A percentile compares a stretch with the other conserved stretches of the same genome.
phyloP scores from a whole-genome alignment of 345 rosid genomes.

The Citrus glauca region DNA sequence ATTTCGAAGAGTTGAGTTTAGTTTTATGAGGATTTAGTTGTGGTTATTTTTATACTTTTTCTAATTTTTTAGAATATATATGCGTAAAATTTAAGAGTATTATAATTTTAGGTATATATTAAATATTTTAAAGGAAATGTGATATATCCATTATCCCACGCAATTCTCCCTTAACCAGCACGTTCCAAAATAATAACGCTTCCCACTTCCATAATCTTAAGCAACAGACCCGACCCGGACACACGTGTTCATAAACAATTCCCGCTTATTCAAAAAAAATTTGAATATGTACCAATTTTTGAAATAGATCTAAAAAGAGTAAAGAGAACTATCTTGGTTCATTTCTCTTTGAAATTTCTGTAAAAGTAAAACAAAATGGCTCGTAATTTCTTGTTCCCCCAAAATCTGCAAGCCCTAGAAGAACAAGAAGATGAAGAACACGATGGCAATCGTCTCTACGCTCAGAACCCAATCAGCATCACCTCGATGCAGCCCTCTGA shows the following conservation, averaged over 20 bases:
- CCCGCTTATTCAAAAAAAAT: background rate
- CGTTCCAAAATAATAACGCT: no score
- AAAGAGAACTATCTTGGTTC: background rate
- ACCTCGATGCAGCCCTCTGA: slow-evolving; percentile 54
- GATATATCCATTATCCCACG: no score
- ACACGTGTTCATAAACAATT: background rate
- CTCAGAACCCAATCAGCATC: slow-evolving; percentile 50
- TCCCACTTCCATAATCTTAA: no score
- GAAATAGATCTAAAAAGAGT: background rate
- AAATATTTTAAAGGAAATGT: no score
- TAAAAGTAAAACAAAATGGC: slow-evolving; percentile 39
- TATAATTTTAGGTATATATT: no score
- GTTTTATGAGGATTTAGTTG: no score
- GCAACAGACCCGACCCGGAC: background rate
- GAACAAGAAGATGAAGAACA: slow-evolving; percentile 24
- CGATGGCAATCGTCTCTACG: slow-evolving; percentile 50
- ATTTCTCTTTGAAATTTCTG: slow-evolving; percentile 13
- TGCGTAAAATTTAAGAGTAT: no score
- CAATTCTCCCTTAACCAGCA: rapidly evolving
- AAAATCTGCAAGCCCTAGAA: slow-evolving; percentile 53
- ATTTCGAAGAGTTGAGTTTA: no score
- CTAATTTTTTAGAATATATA: no score
- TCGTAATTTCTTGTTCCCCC: slow-evolving; percentile 77
- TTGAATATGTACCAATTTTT: background rate
- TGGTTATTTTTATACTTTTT: no score